Base-by-base conservation (phyloP, 2,329 filamentous ascomycete genomes). In the Juglanconis juglandina region DNA sequence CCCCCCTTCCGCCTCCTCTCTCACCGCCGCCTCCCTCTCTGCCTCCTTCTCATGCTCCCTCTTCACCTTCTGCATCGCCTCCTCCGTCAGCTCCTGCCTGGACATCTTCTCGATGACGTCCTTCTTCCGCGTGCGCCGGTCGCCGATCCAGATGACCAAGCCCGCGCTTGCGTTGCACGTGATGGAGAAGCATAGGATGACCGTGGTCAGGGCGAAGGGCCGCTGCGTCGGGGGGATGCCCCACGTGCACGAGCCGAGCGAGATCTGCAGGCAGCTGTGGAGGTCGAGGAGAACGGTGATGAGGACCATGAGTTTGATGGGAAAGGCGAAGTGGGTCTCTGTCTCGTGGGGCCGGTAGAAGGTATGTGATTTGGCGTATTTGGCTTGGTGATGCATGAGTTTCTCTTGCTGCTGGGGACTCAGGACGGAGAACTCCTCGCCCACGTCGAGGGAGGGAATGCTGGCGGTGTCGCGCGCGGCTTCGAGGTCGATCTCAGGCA, bases 271-370 rank as follows among this genome's bases (percentile, higher is more conserved):
- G 39, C 90, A 78, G 4, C 88, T 92, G 75, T 96, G 91, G 63
- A 83, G 87, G 71, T 96, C 91, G 3, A 95, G 81, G 2, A 96
- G 77, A 6, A 91, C 79, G n/a, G 94, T 88, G 61, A 94, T 87
- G 60, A 89, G 86, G 42, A 95, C 81, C 37, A 96, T 85, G 5
- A 92, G 79, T 37, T 83, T 81, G 1, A 93, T 77, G 0, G 91
- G 90, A 63, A 96, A 96, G 0, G 91, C 88, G 69, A 86, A 81
- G 70, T 96, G 91, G 0, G 91, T 96, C 39, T 85, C 80, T 0
- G 91, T 96, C 73, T 96, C 91, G 72, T 96, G 89, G 0, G 91
- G 91, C 68, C 93, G 93, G 79, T 96, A 96, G 73, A 94, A 96
- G 5, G 89, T 92, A 71, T 96, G 91, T 0, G 88, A 92, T 66